phyloP scores from a whole-genome alignment of 768 basidiomycete genomes.

The Lactarius trivialis region DNA sequence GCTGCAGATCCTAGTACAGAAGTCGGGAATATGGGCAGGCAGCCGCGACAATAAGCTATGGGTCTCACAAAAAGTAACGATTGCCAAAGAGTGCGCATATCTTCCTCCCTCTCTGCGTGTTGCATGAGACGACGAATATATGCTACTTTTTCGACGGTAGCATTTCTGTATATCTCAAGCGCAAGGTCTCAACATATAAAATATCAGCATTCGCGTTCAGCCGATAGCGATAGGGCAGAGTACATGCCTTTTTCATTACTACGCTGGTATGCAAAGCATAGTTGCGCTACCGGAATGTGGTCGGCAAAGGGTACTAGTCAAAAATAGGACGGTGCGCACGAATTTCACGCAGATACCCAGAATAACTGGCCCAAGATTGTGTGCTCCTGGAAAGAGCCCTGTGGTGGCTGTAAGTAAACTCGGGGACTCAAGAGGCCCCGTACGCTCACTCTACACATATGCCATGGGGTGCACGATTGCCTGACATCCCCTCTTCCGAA shows the following conservation, averaged over 20 bases:
- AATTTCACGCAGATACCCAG: constrained; percentile 23
- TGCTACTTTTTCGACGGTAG: constrained; percentile 21
- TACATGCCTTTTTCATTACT: constrained; percentile 18
- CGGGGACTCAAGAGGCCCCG: background rate
- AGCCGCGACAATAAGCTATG: background rate
- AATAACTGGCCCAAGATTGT: constrained; percentile 25
- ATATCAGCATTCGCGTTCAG: background rate
- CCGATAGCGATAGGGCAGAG: background rate
- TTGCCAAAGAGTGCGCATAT: constrained; percentile 6
- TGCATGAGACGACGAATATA: constrained; percentile 18
- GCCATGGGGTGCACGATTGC: constrained; percentile 3
- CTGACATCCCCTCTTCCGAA: background rate
- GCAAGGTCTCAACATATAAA: constrained; percentile 9
- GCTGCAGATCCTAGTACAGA: constrained; percentile 10
- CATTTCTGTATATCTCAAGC: constrained; percentile 22
- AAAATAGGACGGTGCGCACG: constrained; percentile 2
- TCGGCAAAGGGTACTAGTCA: background rate
- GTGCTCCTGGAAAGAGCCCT: constrained; percentile 23
- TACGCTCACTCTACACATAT: constrained; percentile 20
- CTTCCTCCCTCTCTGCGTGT: constrained; percentile 9
- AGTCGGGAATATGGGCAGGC: background rate
- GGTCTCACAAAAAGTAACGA: constrained; percentile 12
- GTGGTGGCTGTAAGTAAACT: background rate
- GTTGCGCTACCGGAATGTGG: constrained; percentile 13
- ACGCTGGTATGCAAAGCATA: constrained; percentile 21